Base-by-base conservation (phyloP, 2,329 filamentous ascomycete genomes). In the Xylariomycetidae sp. region DNA sequence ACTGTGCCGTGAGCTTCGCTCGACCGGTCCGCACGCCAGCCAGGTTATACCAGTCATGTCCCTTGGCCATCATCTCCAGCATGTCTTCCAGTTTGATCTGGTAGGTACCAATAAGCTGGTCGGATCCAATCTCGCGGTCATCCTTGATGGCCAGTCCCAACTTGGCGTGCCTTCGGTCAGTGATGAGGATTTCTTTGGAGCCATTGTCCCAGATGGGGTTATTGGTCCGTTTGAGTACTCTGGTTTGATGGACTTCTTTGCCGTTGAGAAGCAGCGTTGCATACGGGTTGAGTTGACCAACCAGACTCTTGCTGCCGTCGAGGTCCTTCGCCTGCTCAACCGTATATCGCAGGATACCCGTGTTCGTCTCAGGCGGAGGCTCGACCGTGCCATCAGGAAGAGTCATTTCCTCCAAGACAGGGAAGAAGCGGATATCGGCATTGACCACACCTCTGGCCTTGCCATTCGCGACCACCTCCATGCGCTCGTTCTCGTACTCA, bases 301-400 rank as follows among this genome's bases (percentile, higher is more conserved):
- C 80, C 54, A 98, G 65, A 61, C 88, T 95, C 79, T 92, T 95
- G 45, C 77, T 84, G 31, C 82, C 82, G 53, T 98, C 92, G 19
- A 98, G 74, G 49, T 96, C 90, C 68, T 98, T 98, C 46, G 89
- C 90, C 61, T 95, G 90, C 56, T 95, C 89, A 32, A 98, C 76
- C 0, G 84, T 93, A 60, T 95, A 95, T 42, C 87, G 82, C 43
- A 89, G 77, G 55, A 98, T 95, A 68, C 92, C 93, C 14, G 90
- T 94, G 53, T 90, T 90, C 12, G 86, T 82, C 50, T 95, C 88
- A 17, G 90, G 90, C 1, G 85, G 76, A 3, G 89, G 85, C 48
- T 87, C 82, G 28, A 76, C 65, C 40, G 78, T 87, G 32, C 90
- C 90, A 42, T 92, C 85, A 9, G 40, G 33, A 14, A 84, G 67